Evolutionary conservation across 2,329 filamentous ascomycete species (phyloP), one percentile per base, ranked within the genome.

Genomic region (Penicillium sp.): DNA sequence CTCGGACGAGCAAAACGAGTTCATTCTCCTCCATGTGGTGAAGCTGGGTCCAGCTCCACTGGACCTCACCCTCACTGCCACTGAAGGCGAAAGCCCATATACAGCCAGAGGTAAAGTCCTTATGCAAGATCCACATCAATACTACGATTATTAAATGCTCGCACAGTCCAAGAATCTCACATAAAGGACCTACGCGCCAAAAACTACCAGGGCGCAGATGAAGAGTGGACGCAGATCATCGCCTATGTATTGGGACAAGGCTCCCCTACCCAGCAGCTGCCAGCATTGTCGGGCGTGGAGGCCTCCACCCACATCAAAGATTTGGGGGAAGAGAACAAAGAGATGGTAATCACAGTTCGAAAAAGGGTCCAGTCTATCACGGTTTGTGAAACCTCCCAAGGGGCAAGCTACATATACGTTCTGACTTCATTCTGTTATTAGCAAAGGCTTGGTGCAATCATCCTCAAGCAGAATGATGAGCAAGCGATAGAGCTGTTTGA

Each of bases 81-180:
- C 84, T 26, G 84, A 88, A 68, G 82, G 82, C 47, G 80, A 84
- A 59, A 74, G 73, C 53, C 79, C 84, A 13, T 87, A 82, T 69
- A 73, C 77, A 22, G 72, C 74, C 8, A 75, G 75, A 55, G 70
- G 82, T 84, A 68, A 49, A 69, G 58, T 19, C 21, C 39, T 9
- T 2, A 24, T 14, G 2, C 43, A 22, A 7, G 5, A 27, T 24
- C 11, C 13, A n/a, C 39, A 33, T 24, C n/a, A 19, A 19, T 43
- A 33, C 11, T 35, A 37, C 22, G 44, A 33, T 39, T n/a, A 35
- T 62, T 70, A 50, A 50, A 70, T 47, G 31, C 11, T 16, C 43
- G 19, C 19, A 19, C 48, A 80, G 78, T 80, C 22, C 70, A 70
- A 53, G 66, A 74, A 50, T 62, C 69, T 33, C 69, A 64, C 26